These are phyloP conservation scores for Multifurca ochricompacta DNA, from an alignment of 768 basidiomycete genomes.

Conservation along the genomic window DNA sequence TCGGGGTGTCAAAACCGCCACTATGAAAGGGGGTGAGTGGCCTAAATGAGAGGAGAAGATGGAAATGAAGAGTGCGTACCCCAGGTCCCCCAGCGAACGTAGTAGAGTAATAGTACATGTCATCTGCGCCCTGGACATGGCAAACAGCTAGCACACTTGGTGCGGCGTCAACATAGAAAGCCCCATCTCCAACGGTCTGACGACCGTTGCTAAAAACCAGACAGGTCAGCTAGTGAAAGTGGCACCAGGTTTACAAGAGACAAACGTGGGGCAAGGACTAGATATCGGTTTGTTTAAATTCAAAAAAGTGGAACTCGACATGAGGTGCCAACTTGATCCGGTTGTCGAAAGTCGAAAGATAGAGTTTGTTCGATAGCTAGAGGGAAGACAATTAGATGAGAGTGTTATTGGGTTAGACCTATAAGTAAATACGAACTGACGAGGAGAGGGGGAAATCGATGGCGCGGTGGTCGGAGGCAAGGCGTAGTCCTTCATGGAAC, in stretches of 20 bases:
- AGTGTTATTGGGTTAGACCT: background rate
- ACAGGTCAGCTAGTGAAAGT: background rate
- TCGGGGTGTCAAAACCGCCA: constrained; percentile 95
- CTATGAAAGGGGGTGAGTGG: constrained; percentile 30
- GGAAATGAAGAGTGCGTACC: constrained; percentile 35
- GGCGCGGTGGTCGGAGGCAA: constrained; percentile 22
- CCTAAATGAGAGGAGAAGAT: background rate
- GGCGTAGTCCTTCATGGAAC: background rate
- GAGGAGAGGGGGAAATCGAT: constrained; percentile 1
- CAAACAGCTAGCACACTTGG: constrained; percentile 78
- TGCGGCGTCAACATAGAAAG: constrained; percentile 63
- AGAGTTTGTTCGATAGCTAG: background rate
- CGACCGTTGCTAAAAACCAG: constrained; percentile 72
- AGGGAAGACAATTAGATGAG: background rate
- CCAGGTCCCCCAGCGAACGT: constrained; percentile 91
- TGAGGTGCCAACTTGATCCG: constrained; percentile 75
- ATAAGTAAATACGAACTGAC: background rate
- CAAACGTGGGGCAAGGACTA: constrained; percentile 95
- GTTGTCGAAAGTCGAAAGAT: constrained; percentile 2
- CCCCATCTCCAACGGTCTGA: constrained; percentile 97
- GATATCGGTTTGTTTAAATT: constrained; percentile 70
- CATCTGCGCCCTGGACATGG: constrained; percentile 70
- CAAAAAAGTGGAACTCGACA: constrained; percentile 67
- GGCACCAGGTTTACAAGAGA: constrained; percentile 13
- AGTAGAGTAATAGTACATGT: constrained; percentile 88